Conservation (phyloP, 192 early-diverging fungal genomes). For the Entomortierella parvispora region DNA sequence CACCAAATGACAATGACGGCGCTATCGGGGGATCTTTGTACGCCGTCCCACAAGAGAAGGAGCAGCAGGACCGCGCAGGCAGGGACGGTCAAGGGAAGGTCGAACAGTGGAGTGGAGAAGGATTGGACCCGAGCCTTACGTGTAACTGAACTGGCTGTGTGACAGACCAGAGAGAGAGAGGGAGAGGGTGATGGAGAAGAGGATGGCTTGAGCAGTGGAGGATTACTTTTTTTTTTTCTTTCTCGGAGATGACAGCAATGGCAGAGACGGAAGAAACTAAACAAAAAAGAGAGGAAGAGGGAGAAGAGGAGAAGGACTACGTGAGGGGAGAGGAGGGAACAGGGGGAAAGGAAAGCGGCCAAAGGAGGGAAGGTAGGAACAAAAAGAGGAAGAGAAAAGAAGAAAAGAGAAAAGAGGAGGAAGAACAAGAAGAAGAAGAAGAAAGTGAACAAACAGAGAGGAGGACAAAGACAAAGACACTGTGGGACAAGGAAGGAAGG, state of each 20-base stretch:
- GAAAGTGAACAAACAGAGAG: no score
- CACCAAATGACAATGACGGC: no score
- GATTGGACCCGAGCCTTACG: no score
- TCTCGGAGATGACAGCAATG: background rate
- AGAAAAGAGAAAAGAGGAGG: background rate
- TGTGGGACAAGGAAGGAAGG: no score
- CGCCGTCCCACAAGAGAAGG: background rate
- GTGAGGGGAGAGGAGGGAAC: background rate
- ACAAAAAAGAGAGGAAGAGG: background rate
- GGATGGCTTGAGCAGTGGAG: background rate
- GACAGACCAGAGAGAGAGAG: background rate
- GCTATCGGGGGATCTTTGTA: constrained; percentile 1
- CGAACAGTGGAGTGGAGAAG: background rate
- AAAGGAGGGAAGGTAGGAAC: background rate
- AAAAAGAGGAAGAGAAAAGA: background rate
- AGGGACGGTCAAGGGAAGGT: background rate
- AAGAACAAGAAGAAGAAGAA: background rate
- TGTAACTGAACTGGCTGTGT: no score
- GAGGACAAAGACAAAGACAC: no score
- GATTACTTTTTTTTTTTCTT: background rate
- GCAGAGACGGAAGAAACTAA: background rate
- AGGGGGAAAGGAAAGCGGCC: background rate
- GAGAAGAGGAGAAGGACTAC: background rate
- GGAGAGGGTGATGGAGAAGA: background rate
- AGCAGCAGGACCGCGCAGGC: background rate